Evolutionary conservation across 257 asterid species (phyloP).

Genomic region (Marsdenia floribunda): DNA sequence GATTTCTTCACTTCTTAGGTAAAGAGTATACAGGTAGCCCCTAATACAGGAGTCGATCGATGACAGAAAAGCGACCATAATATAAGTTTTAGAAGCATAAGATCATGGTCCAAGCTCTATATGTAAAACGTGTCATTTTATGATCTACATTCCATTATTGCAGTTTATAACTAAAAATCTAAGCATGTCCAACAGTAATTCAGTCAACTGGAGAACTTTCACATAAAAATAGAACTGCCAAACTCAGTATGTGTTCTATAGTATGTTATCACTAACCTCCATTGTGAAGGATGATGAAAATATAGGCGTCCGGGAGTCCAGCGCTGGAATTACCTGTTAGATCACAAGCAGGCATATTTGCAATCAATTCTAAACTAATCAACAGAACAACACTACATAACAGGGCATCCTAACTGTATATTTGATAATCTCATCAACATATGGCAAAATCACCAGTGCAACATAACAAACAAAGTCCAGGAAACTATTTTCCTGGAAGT

Average conservation of each 20-base stretch:
- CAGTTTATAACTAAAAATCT: background rate
- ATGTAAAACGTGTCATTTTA: background rate
- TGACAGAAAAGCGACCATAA: background rate
- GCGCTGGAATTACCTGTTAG: slow-evolving; percentile 89
- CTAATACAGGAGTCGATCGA: background rate
- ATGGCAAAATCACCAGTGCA: background rate
- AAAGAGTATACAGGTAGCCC: background rate
- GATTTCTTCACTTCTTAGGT: background rate
- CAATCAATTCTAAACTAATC: background rate
- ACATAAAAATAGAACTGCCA: background rate
- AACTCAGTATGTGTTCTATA: background rate
- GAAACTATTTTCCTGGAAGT: background rate
- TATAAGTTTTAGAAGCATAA: background rate
- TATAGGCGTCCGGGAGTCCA: slow-evolving; percentile 87
- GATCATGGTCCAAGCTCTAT: background rate
- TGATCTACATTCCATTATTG: background rate
- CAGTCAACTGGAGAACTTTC: background rate
- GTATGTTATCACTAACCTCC: slow-evolving; percentile 62
- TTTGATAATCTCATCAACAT: background rate
- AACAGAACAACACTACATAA: background rate
- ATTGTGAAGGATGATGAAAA: slow-evolving; percentile 95
- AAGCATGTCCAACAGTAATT: background rate
- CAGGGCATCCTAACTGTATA: background rate
- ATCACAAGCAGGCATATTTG: background rate
- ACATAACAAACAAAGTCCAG: background rate